A percentile compares a stretch with the other conserved stretches of the same genome.
These are phyloP conservation scores for Acmispon strigosus DNA, from an alignment of 306 rosid genomes.

Conservation along the genomic window DNA sequence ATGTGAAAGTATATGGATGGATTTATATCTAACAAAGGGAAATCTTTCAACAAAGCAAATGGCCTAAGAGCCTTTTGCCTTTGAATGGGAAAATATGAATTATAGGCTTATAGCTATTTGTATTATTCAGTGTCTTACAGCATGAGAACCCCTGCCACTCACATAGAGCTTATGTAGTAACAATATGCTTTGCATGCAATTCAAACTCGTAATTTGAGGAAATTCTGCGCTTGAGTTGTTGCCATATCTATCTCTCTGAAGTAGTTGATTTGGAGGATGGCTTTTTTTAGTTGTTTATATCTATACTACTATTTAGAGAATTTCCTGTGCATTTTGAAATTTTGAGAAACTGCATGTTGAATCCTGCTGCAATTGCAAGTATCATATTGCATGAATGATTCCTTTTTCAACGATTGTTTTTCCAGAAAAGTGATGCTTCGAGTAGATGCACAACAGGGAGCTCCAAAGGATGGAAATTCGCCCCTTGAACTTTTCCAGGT, in stretches of 20 bases:
- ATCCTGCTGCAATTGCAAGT: background rate
- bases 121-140: background rate
- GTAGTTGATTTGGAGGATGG: background rate
- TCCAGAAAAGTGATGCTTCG: conserved; percentile 89
- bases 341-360: background rate
- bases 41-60: no score
- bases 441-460: conserved; percentile 95
- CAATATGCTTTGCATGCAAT: background rate
- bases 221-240: background rate
- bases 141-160: background rate
- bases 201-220: background rate
- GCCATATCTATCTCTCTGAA: background rate
- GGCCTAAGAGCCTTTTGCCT: no score
- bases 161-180: background rate
- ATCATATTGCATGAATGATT: conserved; percentile 8
- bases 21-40: no score
- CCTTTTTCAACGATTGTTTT: conserved; percentile 10
- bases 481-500: conserved; percentile 89
- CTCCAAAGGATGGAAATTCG: conserved; percentile 88
- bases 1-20: no score
- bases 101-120: background rate
- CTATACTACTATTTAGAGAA: background rate
- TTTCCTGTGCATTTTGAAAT: background rate
- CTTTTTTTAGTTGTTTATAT: background rate
- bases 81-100: no score